Percentiles rank a stretch among this genome's conserved stretches.
Conservation (phyloP, 306 rosid genomes). For the Urtica urens region DNA sequence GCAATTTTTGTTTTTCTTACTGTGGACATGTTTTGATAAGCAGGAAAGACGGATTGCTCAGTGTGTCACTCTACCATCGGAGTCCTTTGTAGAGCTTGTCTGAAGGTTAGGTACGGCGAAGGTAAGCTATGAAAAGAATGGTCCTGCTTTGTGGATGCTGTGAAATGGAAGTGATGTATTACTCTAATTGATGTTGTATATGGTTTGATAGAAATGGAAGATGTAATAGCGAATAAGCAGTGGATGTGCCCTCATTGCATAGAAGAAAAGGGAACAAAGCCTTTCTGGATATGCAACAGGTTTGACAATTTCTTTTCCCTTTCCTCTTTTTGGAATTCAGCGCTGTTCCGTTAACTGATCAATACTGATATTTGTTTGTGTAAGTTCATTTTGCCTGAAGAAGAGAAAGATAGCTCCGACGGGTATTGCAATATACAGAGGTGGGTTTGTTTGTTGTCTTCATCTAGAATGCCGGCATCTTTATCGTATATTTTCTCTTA, state of each 20-base stretch:
- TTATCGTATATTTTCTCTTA: not conserved
- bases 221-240: constrained; percentile 43
- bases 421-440: constrained; percentile 53
- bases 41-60: constrained; percentile 80
- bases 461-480: not conserved
- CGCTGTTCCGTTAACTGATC: constrained; percentile 1
- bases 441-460: constrained; percentile 18
- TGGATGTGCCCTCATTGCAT: constrained; percentile 88
- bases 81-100: constrained; percentile 59
- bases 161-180: too few species aligned
- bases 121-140: too few species aligned
- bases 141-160: too few species aligned
- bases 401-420: constrained; percentile 56
- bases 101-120: constrained; percentile 71
- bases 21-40: not conserved
- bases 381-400: constrained; percentile 53
- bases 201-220: constrained; percentile 43
- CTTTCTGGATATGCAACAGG: constrained; percentile 84
- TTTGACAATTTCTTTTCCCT: constrained; percentile 2
- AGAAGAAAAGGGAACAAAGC: constrained; percentile 46
- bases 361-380: not conserved
- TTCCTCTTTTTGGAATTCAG: not conserved
- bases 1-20: too few species aligned
- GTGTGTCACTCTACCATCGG: constrained; percentile 61
- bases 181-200: too few species aligned